Evolutionary conservation across 2,329 filamentous ascomycete species (phyloP), one percentile per base, ranked within the genome.

Genomic region (Aphanocladium album): DNA sequence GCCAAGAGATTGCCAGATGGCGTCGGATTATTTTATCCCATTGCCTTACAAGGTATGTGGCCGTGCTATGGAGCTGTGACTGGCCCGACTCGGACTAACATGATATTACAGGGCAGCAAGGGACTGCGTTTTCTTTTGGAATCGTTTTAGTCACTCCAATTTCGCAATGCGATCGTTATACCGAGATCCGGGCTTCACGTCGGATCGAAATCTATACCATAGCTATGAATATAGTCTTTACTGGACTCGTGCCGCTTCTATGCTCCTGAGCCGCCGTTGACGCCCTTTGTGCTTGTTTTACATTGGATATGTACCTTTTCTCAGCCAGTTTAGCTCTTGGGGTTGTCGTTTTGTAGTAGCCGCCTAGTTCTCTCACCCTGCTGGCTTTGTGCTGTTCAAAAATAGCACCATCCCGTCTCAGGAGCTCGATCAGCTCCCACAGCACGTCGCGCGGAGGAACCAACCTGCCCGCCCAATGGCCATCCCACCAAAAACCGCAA

Each of bases 11-110:
- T 72, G 69, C 37, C 68, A 74, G 64, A 69, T 74, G 68, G 73
- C 72, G 17, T 69, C 71, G 23, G 73, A 76, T 57, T 76, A 71
- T 58, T 75, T 76, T 27, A 72, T 76, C 61, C 74, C 74, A 8
- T 71, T 76, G 17, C 73, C 73, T 21, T 74, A 71, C 65, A 74
- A 74, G 70, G 71, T 71, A 46, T 12, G 67, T 58, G 21, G 2
- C 41, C 9, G 3, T n/a, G 11, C 8, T 37, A 19, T n/a, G 43
- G 16, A 19, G 49, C 49, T 8, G 3, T 2, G 21, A n/a, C n/a
- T 5, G 4, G 23, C 25, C 5, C 12, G 16, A 39, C 17, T 9
- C 6, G 2, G 7, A 39, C 21, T 57, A 56, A 56, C 21, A 17
- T 17, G 14, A 19, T 23, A 4, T 21, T n/a, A 9, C 17, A 71